These are phyloP conservation scores for Seiridium unicorne DNA, from an alignment of 2,329 filamentous ascomycete species.

Conservation along the genomic window DNA sequence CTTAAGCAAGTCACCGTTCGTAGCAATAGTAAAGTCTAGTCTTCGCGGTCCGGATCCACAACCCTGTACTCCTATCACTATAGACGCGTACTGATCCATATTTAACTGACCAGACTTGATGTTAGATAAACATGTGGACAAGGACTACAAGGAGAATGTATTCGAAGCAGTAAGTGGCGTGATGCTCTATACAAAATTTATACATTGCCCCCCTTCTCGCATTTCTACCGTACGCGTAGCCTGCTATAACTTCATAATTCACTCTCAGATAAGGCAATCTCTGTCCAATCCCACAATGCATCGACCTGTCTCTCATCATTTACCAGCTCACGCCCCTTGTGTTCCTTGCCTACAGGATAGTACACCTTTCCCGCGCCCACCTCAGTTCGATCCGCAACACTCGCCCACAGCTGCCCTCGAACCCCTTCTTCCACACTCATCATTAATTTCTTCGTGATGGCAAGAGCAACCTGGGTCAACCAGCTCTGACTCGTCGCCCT, in stretches of 20 bases:
- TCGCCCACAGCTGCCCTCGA: conserved; percentile 34
- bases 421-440: conserved; percentile 11
- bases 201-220: too few relatives aligned
- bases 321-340: conserved; percentile 13
- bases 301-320: conserved; percentile 20
- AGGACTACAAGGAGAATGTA: too few relatives aligned
- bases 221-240: too few relatives aligned
- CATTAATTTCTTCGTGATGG: conserved; percentile 8
- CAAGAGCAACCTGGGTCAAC: conserved; percentile 1
- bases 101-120: too few relatives aligned
- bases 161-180: too few relatives aligned
- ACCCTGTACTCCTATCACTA: too few relatives aligned
- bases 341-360: conserved; percentile 28
- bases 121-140: too few relatives aligned
- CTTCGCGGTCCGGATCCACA: too few relatives aligned
- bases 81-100: too few relatives aligned
- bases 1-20: too few relatives aligned
- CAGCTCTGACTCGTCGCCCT: neutral
- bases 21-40: too few relatives aligned
- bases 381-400: conserved; percentile 20
- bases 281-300: conserved; percentile 28
- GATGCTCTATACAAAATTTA: too few relatives aligned
- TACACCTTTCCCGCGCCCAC: conserved; percentile 31
- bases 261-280: conserved; percentile 20
- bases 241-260: neutral